These are phyloP conservation scores for Boletus sp. DNA, from an alignment of 1,284 basidiomycete species.

Conservation along the genomic window DNA sequence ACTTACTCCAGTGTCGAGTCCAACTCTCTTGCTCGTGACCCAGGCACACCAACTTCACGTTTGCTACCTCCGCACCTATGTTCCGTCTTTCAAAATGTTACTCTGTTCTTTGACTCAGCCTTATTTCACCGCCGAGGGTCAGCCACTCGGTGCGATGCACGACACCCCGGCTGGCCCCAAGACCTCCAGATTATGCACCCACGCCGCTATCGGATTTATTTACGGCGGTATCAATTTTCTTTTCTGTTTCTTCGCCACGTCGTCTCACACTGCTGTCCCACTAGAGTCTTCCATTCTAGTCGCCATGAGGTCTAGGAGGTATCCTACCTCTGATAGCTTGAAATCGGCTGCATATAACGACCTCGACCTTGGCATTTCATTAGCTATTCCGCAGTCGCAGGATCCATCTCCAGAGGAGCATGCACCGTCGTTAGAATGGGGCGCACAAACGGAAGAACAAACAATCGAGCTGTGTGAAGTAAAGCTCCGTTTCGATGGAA, in stretches of 20 bases:
- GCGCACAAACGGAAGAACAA: constrained; percentile 58
- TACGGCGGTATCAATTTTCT: constrained; percentile 50
- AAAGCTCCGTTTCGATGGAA: constrained; percentile 45
- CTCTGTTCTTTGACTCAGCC: constrained; percentile 45
- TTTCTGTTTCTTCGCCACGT: not conserved
- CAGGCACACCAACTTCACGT: constrained; percentile 50
- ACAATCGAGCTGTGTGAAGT: constrained; percentile 62
- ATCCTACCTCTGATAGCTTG: constrained; percentile 36
- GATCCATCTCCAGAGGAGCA: constrained; percentile 28
- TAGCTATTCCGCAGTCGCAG: constrained; percentile 35
- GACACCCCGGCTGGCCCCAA: constrained; percentile 37
- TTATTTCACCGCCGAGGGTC: constrained; percentile 34
- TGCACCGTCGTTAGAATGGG: constrained; percentile 46
- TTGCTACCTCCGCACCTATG: constrained; percentile 45
- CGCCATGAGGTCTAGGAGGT: constrained; percentile 55
- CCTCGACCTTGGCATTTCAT: constrained; percentile 44
- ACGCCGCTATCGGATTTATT: constrained; percentile 59
- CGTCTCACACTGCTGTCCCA: constrained; percentile 9
- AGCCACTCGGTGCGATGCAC: constrained; percentile 25
- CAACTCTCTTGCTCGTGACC: constrained; percentile 54
- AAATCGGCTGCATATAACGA: constrained; percentile 34
- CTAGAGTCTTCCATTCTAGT: constrained; percentile 59
- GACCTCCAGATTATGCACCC: constrained; percentile 48
- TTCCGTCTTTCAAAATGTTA: constrained; percentile 40
- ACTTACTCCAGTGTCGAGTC: constrained; percentile 43